A percentile compares a stretch with the other conserved stretches of the same genome.
Conservation (phyloP, 2,329 filamentous ascomycete genomes). For the Chrysoporthe cubensis region DNA sequence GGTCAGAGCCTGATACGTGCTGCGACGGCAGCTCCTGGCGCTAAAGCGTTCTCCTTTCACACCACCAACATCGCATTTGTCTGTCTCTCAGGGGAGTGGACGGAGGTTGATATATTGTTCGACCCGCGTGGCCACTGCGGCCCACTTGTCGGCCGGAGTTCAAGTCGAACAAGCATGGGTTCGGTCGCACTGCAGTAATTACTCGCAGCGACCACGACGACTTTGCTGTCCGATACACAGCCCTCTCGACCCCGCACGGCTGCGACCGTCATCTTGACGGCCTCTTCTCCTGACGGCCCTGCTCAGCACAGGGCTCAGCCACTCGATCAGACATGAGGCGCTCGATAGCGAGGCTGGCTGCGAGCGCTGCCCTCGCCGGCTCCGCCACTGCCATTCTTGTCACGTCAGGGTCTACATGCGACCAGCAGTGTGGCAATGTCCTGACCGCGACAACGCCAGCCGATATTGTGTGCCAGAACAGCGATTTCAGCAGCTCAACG, state of each 20-base stretch:
- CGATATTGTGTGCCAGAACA: slow-evolving; percentile 54
- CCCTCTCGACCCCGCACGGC: slow-evolving; percentile 24
- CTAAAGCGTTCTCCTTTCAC: slow-evolving; percentile 18
- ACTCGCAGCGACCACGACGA: slow-evolving; percentile 19
- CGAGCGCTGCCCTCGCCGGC: slow-evolving; percentile 29
- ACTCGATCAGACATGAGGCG: slow-evolving; percentile 23
- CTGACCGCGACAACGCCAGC: slow-evolving; percentile 47
- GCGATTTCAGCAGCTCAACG: slow-evolving; percentile 42
- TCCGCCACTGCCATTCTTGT: slow-evolving; percentile 45
- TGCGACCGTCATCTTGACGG: not conserved
- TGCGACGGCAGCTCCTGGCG: slow-evolving; percentile 15
- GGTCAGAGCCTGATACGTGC: slow-evolving; percentile 2
- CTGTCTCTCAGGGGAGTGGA: not conserved
- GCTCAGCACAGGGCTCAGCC: not conserved
- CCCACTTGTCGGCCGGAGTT: slow-evolving; percentile 5
- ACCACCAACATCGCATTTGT: slow-evolving; percentile 21
- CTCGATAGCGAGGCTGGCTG: slow-evolving; percentile 22
- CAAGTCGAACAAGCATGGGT: slow-evolving; percentile 11
- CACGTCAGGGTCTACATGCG: slow-evolving; percentile 53
- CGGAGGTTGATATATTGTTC: slow-evolving; percentile 20
- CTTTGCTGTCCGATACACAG: not conserved
- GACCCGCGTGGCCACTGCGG: slow-evolving; percentile 9
- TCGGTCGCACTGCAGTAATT: slow-evolving; percentile 21
- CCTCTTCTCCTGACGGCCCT: slow-evolving; percentile 1
- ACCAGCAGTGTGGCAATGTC: slow-evolving; percentile 57